Evolutionary conservation across 2,329 filamentous ascomycete species (phyloP).

Genomic region (Xylariaceae sp.): DNA sequence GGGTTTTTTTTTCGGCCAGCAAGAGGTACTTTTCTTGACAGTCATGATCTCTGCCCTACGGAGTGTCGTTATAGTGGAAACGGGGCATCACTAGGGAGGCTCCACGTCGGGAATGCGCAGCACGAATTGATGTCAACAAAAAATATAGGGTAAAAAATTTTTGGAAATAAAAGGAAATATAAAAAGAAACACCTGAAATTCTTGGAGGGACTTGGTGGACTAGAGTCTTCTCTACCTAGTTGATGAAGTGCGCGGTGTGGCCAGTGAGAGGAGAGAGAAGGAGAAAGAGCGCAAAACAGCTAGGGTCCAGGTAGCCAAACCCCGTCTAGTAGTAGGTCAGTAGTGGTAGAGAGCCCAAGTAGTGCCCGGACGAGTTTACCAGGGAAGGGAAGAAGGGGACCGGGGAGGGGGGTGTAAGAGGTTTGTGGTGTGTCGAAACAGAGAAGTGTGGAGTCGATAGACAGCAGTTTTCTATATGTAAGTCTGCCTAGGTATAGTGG

Average conservation of each 20-base stretch:
- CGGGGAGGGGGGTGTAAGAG: conserved; percentile 33
- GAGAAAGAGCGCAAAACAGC: conserved; percentile 13
- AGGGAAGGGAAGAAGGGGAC: conserved; percentile 25
- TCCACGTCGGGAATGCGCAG: conserved; percentile 44
- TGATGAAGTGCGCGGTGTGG: conserved; percentile 31
- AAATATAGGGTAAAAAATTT: conserved; percentile 29
- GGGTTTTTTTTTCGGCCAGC: conserved; percentile 40
- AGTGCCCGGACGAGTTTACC: conserved; percentile 30
- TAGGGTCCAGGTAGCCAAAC: conserved; percentile 34
- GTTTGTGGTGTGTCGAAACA: conserved; percentile 34
- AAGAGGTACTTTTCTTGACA: conserved; percentile 41
- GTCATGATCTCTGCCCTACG: conserved; percentile 41
- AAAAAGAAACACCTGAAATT: conserved; percentile 26
- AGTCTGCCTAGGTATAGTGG: conserved; percentile 38
- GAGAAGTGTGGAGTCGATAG: conserved; percentile 36
- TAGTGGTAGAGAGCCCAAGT: conserved; percentile 26
- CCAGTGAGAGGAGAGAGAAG: conserved; percentile 33
- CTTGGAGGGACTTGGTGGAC: conserved; percentile 32
- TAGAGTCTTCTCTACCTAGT: conserved; percentile 26
- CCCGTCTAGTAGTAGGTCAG: conserved; percentile 4
- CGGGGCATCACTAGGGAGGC: conserved; percentile 40
- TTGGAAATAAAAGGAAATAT: conserved; percentile 33
- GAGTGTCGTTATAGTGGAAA: conserved; percentile 38
- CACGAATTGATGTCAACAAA: conserved; percentile 32
- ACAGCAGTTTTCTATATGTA: conserved; percentile 37